phyloP scores from a whole-genome alignment of 331 rosid genomes.

The Malus hybrid region DNA sequence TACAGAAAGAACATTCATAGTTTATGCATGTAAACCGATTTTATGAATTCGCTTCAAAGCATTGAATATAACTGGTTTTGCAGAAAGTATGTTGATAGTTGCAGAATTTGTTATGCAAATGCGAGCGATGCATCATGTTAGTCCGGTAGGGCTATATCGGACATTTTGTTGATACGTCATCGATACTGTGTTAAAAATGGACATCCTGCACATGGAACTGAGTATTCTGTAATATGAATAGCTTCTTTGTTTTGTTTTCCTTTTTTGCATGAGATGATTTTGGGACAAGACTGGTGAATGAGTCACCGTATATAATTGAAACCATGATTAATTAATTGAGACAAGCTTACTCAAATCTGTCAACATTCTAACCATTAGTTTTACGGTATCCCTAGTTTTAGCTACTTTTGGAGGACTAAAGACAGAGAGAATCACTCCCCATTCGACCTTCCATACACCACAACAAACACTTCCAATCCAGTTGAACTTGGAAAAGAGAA shows the following conservation, averaged over 20 bases:
- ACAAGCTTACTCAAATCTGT: conserved; percentile 18
- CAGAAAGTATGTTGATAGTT: no score
- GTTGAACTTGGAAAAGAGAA: no score
- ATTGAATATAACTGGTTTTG: neutral
- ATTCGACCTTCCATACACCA: neutral
- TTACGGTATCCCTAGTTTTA: conserved; percentile 45
- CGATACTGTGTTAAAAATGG: no score
- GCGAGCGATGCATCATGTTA: no score
- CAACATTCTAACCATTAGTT: conserved; percentile 18
- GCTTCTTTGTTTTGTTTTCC: neutral
- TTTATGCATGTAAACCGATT: neutral
- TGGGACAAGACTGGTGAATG: neutral
- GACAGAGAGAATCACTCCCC: conserved; percentile 23
- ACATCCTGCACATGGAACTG: no score
- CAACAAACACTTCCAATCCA: neutral
- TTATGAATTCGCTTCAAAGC: neutral
- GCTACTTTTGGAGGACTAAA: conserved; percentile 30
- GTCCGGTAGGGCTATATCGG: no score
- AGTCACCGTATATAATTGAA: conserved; percentile 20
- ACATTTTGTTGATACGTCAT: no score
- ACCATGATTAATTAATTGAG: conserved; percentile 4
- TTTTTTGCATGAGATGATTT: neutral
- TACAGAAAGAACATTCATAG: neutral
- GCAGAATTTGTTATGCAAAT: no score
- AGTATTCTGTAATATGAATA: neutral